Conservation (phyloP, 805 yeast genomes). For the Zygosaccharomyces lentus region DNA sequence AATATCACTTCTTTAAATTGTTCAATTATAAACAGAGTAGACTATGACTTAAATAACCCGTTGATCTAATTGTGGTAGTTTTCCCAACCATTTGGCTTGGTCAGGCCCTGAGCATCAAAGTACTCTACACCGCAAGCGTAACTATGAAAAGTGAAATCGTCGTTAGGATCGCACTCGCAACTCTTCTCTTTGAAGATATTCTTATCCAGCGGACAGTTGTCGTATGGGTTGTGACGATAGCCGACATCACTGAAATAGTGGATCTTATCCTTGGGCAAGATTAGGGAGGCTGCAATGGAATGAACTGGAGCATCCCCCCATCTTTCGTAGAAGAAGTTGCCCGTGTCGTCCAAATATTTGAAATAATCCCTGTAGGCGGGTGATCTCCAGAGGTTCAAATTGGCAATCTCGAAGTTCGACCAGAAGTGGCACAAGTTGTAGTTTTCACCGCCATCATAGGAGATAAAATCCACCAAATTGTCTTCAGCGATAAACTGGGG, state of each 20-base stretch:
- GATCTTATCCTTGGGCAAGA: conserved; percentile 57
- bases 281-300: conserved; percentile 72
- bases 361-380: conserved; percentile 66
- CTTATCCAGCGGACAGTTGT: conserved; percentile 71
- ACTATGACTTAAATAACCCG: not conserved
- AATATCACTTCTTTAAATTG: not conserved
- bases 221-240: conserved; percentile 69
- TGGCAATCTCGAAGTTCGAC: conserved; percentile 81
- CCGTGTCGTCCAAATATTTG: conserved; percentile 60
- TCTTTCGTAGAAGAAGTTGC: conserved; percentile 83
- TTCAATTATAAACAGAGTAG: not conserved
- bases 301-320: conserved; percentile 95
- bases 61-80: conserved; percentile 18
- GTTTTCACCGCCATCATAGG: conserved; percentile 62
- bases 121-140: conserved; percentile 66
- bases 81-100: conserved; percentile 65
- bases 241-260: conserved; percentile 81
- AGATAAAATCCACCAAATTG: conserved; percentile 65
- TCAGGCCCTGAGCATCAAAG: conserved; percentile 46
- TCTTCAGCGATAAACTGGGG: conserved; percentile 57
- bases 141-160: conserved; percentile 67
- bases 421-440: conserved; percentile 88
- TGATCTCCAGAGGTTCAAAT: conserved; percentile 66
- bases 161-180: conserved; percentile 70
- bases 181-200: conserved; percentile 50